Evolutionary conservation across 2,329 filamentous ascomycete species (phyloP), one percentile per base, ranked within the genome.

Genomic region (Onygenales sp.): DNA sequence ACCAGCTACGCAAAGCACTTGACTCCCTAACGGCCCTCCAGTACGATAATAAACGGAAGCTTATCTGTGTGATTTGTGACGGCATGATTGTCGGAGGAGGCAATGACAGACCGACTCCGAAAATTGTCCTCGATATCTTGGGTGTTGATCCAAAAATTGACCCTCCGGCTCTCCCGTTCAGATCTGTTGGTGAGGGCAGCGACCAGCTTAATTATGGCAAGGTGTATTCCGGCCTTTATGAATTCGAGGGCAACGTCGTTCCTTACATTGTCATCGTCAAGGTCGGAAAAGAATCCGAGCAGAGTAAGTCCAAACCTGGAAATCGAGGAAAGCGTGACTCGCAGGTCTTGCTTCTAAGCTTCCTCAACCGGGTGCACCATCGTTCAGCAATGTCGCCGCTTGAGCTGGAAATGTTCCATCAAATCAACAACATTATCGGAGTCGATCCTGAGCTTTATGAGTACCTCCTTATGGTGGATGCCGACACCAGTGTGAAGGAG

Each of bases 271-370:
- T 98, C 9, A 78, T 98, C 27, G 92, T 97, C 68, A 98, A 98
- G 75, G 87, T 95, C 56, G 93, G 93, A 67, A 97, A 96, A 72
- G 89, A 96, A 68, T 95, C 91, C 5, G 93, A 98, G 70, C 89
- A 95, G 69, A 76, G 72, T 64, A 93, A 92, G 72, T 77, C 89
- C 2, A 97, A 96, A 76, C 93, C 93, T 51, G 93, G 93, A 63
- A 98, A 98, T 74, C 88, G 93, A 71, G 93, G 93, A 71, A 98
- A 98, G 76, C 90, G 93, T 77, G 93, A 98, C 71, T 95, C 92
- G 36, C 93, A 98, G 71, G 89, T 98, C 63, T 72, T 97, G 59
- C 78, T 97, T 49, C 91, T 98, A 85, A 92, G 87, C 73, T 98
- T 98, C 81, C 82, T 98, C 62, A 98, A 98, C 74, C 88, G 92